phyloP scores from a whole-genome alignment of 768 basidiomycete genomes.

The Chalciporus piperatus region DNA sequence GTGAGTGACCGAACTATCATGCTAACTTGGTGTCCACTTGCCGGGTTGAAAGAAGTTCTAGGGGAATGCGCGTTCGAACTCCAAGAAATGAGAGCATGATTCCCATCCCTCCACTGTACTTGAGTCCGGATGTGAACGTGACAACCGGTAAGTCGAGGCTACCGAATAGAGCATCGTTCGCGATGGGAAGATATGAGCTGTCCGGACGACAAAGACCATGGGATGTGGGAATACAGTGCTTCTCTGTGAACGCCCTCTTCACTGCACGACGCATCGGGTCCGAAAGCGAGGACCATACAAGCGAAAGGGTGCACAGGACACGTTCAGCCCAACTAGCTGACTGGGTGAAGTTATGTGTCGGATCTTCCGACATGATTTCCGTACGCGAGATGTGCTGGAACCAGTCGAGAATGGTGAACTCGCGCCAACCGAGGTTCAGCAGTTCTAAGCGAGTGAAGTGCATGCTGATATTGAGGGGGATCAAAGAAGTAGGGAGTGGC shows the following conservation, averaged over 20 bases:
- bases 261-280: constrained; percentile 41
- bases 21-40: constrained; percentile 25
- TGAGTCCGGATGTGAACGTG: constrained; percentile 55
- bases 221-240: constrained; percentile 45
- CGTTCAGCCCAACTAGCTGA: constrained; percentile 78
- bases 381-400: constrained; percentile 55
- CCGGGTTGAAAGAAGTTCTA: constrained; percentile 85
- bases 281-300: constrained; percentile 67
- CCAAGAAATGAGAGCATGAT: constrained; percentile 65
- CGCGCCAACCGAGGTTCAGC: constrained; percentile 67
- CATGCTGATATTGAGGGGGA: constrained; percentile 66
- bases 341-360: constrained; percentile 55
- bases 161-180: not conserved
- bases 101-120: constrained; percentile 64
- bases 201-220: not conserved
- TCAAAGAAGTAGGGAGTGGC: constrained; percentile 70
- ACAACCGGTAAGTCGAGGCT: constrained; percentile 48
- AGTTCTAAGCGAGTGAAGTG: constrained; percentile 53
- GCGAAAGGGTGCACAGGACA: constrained; percentile 58
- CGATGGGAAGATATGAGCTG: not conserved
- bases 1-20: not conserved
- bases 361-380: constrained; percentile 35
- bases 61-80: constrained; percentile 82
- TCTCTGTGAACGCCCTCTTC: constrained; percentile 35
- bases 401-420: constrained; percentile 76